phyloP scores from a whole-genome alignment of 2,329 filamentous ascomycete genomes.

The Diaporthe citri region DNA sequence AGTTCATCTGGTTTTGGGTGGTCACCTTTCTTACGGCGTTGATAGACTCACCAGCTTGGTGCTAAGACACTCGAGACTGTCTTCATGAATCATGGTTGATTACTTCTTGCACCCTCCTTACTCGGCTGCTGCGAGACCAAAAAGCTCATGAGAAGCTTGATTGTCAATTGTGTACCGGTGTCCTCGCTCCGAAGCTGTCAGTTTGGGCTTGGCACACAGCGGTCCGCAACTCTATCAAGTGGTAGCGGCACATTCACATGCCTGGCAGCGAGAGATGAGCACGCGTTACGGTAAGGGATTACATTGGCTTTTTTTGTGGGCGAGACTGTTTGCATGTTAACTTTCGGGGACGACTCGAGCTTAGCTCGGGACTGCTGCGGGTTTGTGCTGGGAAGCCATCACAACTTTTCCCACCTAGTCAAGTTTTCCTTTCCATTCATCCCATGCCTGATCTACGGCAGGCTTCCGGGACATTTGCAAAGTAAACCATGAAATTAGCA shows the following conservation, averaged over 20 bases:
- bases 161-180: neutral
- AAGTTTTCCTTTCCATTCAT: neutral
- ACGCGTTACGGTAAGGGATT: accelerated
- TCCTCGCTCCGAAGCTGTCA: neutral
- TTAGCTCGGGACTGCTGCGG: neutral
- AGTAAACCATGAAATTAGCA: no score
- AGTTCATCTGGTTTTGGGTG: neutral
- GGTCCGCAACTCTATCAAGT: constrained; percentile 8
- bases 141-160: constrained; percentile 18
- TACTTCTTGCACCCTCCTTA: neutral
- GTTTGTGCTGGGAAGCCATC: neutral
- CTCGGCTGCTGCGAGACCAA: neutral
- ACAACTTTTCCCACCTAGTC: neutral
- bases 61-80: neutral
- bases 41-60: constrained; percentile 12
- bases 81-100: constrained; percentile 23
- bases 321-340: neutral
- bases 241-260: neutral
- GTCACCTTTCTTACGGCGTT: neutral
- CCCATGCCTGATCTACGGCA: neutral
- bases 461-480: no score
- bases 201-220: neutral
- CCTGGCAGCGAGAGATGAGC: no score
- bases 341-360: neutral
- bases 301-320: neutral